Base-by-base conservation (phyloP, 164 flowering plant genomes). In the Berberis thunbergii region DNA sequence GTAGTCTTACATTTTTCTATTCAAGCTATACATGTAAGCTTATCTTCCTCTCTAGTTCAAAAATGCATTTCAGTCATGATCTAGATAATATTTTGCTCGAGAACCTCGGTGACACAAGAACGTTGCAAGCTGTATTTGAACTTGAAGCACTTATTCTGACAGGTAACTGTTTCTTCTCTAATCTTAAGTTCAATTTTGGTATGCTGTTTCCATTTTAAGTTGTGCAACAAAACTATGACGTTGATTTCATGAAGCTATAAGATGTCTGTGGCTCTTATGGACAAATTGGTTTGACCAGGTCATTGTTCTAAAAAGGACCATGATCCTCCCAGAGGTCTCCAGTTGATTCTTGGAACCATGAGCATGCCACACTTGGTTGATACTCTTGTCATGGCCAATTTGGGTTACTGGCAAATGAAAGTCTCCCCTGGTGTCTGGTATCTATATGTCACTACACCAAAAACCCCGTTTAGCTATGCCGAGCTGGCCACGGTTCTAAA, bases 361-460 rank as follows among this genome's bases (percentile, higher is more conserved):
- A 79, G 69, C 76, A 65, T 56, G 60, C 96, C 96, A 43, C 99
- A 94, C 74, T 77, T 91, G 78, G 99, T 94, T 64, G 99, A 94
- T 74, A 94, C 99, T 50, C 75, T 89, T 76, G 99, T 94, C 41
- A 91, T 91, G 99, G 96, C 97, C 62, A 94, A 91, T 78, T 75
- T 91, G 67, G 97, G 99, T 26, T 94, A 94, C 71, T 94, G 97
- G 97, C 99, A 94, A 78, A 86, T 94, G 96, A 94, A 94, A 79
- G 96, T 78, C 54, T 85, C 83, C 64, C 99, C 99, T 74, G 99
- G 99, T 52, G 89, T 91, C 59, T 94, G 96, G 97, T 87, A n/a
- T n/a, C n/a, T n/a, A n/a, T n/a, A n/a, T n/a, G n/a, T n/a, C n/a
- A n/a, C n/a, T n/a, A n/a, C n/a, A n/a, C n/a, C n/a, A n/a, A n/a